Percentiles rank a stretch among this genome's conserved stretches.
Evolutionary conservation across 2,329 filamentous ascomycete genomes (phyloP).

Genomic region (Lachnellula arida): DNA sequence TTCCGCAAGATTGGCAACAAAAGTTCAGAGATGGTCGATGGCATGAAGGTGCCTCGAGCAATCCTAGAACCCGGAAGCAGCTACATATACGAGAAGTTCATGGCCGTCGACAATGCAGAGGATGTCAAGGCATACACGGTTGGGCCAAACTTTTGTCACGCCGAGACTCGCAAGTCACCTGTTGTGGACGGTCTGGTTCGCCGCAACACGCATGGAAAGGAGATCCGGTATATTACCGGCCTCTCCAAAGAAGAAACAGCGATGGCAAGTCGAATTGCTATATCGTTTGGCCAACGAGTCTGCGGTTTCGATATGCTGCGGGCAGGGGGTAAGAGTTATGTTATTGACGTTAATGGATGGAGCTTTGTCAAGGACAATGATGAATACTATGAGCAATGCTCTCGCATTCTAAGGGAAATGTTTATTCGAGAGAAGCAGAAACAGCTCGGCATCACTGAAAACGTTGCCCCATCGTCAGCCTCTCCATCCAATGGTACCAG

Average conservation of each 20-base stretch:
- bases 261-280: conserved; percentile 86
- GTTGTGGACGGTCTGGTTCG: conserved; percentile 95
- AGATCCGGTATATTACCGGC: conserved; percentile 89
- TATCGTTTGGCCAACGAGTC: conserved; percentile 87
- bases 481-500: conserved; percentile 13
- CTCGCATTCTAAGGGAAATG: conserved; percentile 79
- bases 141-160: conserved; percentile 87
- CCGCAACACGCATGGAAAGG: conserved; percentile 95
- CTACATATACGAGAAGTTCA: conserved; percentile 96
- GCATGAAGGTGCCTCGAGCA: conserved; percentile 69
- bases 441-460: conserved; percentile 43
- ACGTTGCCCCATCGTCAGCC: conserved; percentile 24
- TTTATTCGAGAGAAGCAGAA: conserved; percentile 76
- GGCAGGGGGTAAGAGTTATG: conserved; percentile 84
- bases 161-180: conserved; percentile 93
- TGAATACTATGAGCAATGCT: conserved; percentile 91
- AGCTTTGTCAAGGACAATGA: conserved; percentile 99
- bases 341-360: conserved; percentile 99
- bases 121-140: conserved; percentile 99
- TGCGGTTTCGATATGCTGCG: conserved; percentile 94
- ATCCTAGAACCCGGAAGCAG: conserved; percentile 77
- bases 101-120: conserved; percentile 93
- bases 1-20: conserved; percentile 99
- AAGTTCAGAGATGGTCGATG: conserved; percentile 87
- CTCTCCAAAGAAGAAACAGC: conserved; percentile 74